Conservation (phyloP, 495 filamentous ascomycete species). For the Penicilliopsis zonata region DNA sequence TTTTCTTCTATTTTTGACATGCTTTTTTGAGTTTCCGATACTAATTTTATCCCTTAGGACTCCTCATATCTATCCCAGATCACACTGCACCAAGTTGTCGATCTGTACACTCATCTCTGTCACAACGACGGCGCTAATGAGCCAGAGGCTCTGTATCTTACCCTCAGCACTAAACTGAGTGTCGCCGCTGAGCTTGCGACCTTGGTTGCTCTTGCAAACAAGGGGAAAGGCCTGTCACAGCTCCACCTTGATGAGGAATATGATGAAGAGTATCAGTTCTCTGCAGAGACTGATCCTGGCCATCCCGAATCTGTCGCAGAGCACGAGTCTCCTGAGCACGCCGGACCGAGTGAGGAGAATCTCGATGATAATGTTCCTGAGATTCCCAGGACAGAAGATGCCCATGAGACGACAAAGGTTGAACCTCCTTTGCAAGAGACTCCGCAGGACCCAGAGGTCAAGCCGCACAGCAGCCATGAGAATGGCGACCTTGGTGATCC, state of each 20-base stretch:
- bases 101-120: constrained; percentile 44
- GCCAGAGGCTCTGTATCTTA: constrained; percentile 43
- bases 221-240: constrained; percentile 49
- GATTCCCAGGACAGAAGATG: too few species aligned
- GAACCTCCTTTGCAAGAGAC: constrained; percentile 5
- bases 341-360: too few species aligned
- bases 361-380: too few species aligned
- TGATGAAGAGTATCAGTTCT: constrained; percentile 15
- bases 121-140: constrained; percentile 45
- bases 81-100: constrained; percentile 44
- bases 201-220: constrained; percentile 37
- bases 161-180: constrained; percentile 32
- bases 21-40: too few species aligned
- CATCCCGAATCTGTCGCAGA: neutral
- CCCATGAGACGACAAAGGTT: too few species aligned
- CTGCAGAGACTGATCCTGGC: constrained; percentile 7
- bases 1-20: neutral
- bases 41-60: constrained; percentile 30
- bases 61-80: constrained; percentile 24
- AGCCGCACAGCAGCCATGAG: neutral
- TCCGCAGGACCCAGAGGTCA: constrained; percentile 2
- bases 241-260: constrained; percentile 29
- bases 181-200: constrained; percentile 32
- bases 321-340: too few species aligned
- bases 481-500: neutral